Percentiles rank a stretch among this genome's conserved stretches.
Evolutionary conservation across 2,329 filamentous ascomycete genomes (phyloP).

Genomic region (Fusarium neocosmosporiellum): DNA sequence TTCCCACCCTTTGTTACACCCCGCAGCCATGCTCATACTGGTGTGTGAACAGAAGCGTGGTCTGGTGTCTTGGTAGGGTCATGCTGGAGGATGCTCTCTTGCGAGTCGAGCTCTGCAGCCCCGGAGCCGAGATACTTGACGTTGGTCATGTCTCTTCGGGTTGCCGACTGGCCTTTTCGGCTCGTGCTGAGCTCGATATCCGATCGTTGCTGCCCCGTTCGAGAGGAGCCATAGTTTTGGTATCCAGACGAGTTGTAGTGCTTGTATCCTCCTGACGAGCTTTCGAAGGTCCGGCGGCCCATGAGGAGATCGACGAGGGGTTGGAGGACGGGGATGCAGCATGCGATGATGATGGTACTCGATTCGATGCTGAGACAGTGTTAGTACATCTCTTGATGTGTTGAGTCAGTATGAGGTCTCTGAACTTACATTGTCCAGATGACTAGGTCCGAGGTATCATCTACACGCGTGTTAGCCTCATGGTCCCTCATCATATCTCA

Average conservation of each 20-base stretch:
- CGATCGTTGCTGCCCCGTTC: constrained; percentile 6
- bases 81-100: constrained; percentile 22
- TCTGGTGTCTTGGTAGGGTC: neutral
- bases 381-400: neutral
- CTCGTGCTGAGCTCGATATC: constrained; percentile 21
- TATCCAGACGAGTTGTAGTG: constrained; percentile 24
- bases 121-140: constrained; percentile 13
- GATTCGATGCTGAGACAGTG: constrained; percentile 44
- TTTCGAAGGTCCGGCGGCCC: constrained; percentile 31
- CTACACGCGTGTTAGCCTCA: neutral
- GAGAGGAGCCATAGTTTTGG: constrained; percentile 16
- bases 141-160: neutral
- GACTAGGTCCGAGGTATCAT: constrained; percentile 54
- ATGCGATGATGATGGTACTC: constrained; percentile 50
- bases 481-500: neutral
- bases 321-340: constrained; percentile 50
- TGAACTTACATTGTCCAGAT: constrained; percentile 57
- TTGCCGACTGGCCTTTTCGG: neutral
- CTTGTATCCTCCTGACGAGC: constrained; percentile 20
- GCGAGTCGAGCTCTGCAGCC: constrained; percentile 19
- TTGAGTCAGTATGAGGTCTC: neutral
- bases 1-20: neutral
- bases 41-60: neutral
- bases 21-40: neutral
- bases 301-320: constrained; percentile 46